Evolutionary conservation across 73 alveolate species (phyloP), one percentile per base, ranked within the genome.

Genomic region (Breviolum minutum): DNA sequence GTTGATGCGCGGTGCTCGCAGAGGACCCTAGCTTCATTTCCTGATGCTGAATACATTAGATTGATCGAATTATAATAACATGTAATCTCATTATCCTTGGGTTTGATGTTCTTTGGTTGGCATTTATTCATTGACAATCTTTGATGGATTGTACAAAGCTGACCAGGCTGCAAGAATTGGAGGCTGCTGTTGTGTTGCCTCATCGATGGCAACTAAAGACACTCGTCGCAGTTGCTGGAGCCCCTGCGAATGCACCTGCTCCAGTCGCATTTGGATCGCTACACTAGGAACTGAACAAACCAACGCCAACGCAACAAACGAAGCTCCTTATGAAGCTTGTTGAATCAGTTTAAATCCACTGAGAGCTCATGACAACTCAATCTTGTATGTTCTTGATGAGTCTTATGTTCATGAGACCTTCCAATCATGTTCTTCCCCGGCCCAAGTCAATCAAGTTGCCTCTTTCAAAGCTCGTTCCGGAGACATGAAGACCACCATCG

Each of bases 391-490:
- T 77, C 24, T 79, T 79, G 20, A 4, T 13, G 24, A 29, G 17
- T 32, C 63, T 79, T 27, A 29, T 30, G 20, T 68, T 14, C 77
- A 68, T 68, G 17, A 4, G 77, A 68, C n/a, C 77, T 17, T 22
- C 24, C 17, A 68, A 22, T 68, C 77, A 68, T 68, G 77, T 19
- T 7, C 83, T 73, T 27, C 40, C n/a, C 48, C 83, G 48, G n/a
- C 83, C 16, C 83, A 24, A 19, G 32, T 5, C n/a, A 68, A 30
- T 29, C 27, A 76, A 11, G 9, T 7, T 16, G 84, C 95, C 95
- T 88, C 85, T 54, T 68, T 88, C 84, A 88, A 70, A 54, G 95
- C 95, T 10, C 95, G 95, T 76, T 88, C 95, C 17, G 95, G 95
- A 20, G 95, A 88, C 95, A 88, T 88, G 95, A 88, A 88, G 70